These are phyloP conservation scores for Sistotremastrum suecicum DNA, from an alignment of 768 basidiomycete species.

Conservation along the genomic window DNA sequence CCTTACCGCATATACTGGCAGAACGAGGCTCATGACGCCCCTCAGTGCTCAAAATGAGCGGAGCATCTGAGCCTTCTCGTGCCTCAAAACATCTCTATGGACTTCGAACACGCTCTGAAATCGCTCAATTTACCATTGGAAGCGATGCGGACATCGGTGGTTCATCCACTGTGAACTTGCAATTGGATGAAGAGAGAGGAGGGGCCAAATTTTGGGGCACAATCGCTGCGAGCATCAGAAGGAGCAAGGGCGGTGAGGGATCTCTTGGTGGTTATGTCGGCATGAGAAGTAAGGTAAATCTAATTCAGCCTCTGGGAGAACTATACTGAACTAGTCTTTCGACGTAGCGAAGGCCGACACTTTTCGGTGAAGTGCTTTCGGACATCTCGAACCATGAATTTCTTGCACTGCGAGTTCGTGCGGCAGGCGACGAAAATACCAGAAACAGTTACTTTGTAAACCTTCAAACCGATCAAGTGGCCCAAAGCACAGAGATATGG, in stretches of 20 bases:
- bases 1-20: too few species aligned
- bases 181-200: slow-evolving; percentile 41
- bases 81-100: slow-evolving; percentile 50
- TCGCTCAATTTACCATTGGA: slow-evolving; percentile 58
- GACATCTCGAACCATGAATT: slow-evolving; percentile 75
- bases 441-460: slow-evolving; percentile 87
- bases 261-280: slow-evolving; percentile 69
- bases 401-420: slow-evolving; percentile 65
- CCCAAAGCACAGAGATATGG: slow-evolving; percentile 77
- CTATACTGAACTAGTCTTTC: not conserved
- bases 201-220: slow-evolving; percentile 70
- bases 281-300: slow-evolving; percentile 65
- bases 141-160: slow-evolving; percentile 87
- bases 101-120: slow-evolving; percentile 44
- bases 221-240: slow-evolving; percentile 57
- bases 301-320: not conserved
- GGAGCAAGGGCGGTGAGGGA: slow-evolving; percentile 50
- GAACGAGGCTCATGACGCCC: not conserved
- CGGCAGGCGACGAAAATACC: slow-evolving; percentile 61
- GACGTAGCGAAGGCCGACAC: slow-evolving; percentile 49
- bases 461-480: slow-evolving; percentile 69
- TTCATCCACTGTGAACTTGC: slow-evolving; percentile 63
- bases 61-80: slow-evolving; percentile 48
- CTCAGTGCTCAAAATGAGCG: slow-evolving; percentile 62
- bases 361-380: slow-evolving; percentile 78